Percentiles rank a stretch among this genome's conserved stretches.
These are phyloP conservation scores for Septoria petroselini DNA, from an alignment of 2,329 filamentous ascomycete species.

Conservation along the genomic window DNA sequence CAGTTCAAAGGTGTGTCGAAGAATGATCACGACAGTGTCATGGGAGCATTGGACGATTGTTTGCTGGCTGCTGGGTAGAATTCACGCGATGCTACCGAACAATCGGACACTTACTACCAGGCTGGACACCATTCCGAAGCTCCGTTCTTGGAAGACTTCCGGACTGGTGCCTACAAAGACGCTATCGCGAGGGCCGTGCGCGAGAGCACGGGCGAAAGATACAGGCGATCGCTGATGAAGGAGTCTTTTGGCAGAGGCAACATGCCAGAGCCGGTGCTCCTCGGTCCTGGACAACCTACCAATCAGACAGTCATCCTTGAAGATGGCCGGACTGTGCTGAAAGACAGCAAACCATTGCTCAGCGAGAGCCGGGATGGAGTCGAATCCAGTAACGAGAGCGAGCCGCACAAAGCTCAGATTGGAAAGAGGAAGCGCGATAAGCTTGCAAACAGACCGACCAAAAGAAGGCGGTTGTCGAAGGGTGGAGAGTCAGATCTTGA, in stretches of 20 bases:
- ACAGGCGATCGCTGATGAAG: neutral
- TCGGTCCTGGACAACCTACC: neutral
- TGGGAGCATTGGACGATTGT: constrained; percentile 42
- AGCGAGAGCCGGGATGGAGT: too few species aligned
- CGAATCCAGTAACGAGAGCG: too few species aligned
- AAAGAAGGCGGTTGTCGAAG: neutral
- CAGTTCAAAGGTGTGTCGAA: constrained; percentile 40
- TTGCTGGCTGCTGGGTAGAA: constrained; percentile 31
- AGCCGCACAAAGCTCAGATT: neutral
- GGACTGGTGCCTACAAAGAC: neutral
- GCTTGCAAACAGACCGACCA: too few species aligned
- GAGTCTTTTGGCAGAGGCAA: neutral
- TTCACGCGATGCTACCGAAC: constrained; percentile 12
- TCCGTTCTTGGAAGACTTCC: constrained; percentile 4
- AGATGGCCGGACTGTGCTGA: too few species aligned
- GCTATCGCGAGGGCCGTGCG: neutral
- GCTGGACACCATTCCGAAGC: neutral
- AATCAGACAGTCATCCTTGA: neutral
- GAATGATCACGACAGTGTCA: constrained; percentile 33
- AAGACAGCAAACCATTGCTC: too few species aligned
- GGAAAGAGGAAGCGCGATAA: constrained; percentile 4
- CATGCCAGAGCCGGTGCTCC: neutral
- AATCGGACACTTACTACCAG: constrained; percentile 4
- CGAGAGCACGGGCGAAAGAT: too few species aligned
- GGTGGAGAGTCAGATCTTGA: neutral